A percentile compares a stretch with the other conserved stretches of the same genome.
phyloP scores from a whole-genome alignment of 1,284 basidiomycete species.

The Cutaneotrichosporon sp. region DNA sequence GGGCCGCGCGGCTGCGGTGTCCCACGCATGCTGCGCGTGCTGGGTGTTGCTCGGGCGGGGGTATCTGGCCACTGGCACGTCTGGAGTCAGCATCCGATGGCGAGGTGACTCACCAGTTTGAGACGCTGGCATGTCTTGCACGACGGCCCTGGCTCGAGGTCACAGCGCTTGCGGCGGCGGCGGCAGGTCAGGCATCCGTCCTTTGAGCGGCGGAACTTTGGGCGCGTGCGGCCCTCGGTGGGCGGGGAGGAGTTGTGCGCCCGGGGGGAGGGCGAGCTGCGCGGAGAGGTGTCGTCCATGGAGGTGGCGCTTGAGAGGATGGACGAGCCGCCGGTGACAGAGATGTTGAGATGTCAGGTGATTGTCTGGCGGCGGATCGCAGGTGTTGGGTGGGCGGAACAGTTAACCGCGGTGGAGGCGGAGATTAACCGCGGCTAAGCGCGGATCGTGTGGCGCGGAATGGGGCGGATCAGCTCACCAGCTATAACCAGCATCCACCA shows the following conservation, averaged over 20 bases:
- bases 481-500: too few relatives aligned
- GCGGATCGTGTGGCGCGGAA: too few relatives aligned
- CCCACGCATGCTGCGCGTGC: not conserved
- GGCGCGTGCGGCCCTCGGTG: not conserved
- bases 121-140: conserved; percentile 6
- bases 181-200: conserved; percentile 5
- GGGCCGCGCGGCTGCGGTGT: not conserved
- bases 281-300: not conserved
- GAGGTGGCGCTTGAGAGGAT: not conserved
- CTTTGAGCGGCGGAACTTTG: conserved; percentile 6
- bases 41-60: not conserved
- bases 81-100: too few relatives aligned
- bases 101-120: not conserved
- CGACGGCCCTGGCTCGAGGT: not conserved
- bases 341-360: too few relatives aligned
- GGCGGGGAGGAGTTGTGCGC: not conserved
- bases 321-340: too few relatives aligned
- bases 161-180: conserved; percentile 2
- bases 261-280: not conserved
- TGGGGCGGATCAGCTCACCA: too few relatives aligned
- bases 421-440: too few relatives aligned
- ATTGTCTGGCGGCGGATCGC: too few relatives aligned
- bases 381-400: too few relatives aligned
- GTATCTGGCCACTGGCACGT: conserved; percentile 1
- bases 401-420: too few relatives aligned